phyloP scores from a whole-genome alignment of 805 yeast species.

The Suhomyces kilbournensis region DNA sequence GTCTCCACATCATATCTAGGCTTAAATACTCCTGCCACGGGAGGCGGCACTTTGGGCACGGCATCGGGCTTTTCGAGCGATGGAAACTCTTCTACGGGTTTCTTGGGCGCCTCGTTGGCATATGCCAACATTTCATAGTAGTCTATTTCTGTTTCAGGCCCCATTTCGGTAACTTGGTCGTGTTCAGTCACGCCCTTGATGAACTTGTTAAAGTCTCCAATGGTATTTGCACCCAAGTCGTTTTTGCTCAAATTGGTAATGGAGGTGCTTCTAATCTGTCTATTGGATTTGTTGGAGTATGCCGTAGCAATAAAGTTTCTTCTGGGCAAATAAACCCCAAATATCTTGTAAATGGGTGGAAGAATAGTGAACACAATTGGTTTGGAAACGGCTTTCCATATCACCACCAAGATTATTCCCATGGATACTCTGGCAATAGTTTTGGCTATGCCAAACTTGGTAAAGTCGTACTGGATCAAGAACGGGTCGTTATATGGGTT shows the following conservation, averaged over 20 bases:
- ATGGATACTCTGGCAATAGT: conserved; percentile 48
- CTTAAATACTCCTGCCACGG: conserved; percentile 44
- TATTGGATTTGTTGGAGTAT: conserved; percentile 25
- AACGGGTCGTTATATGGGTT: conserved; percentile 25
- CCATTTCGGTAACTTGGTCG: conserved; percentile 17
- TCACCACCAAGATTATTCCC: conserved; percentile 60
- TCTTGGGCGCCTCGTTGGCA: conserved; percentile 12
- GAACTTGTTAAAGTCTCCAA: conserved; percentile 24
- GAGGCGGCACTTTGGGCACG: conserved; percentile 16
- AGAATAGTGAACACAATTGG: conserved; percentile 57
- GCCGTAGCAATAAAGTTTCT: conserved; percentile 39
- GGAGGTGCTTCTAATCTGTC: conserved; percentile 38
- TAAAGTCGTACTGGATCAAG: conserved; percentile 40
- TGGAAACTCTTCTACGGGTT: conserved; percentile 17
- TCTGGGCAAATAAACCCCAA: conserved; percentile 40
- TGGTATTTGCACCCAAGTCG: conserved; percentile 6
- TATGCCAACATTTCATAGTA: conserved; percentile 40
- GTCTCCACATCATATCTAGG: conserved; percentile 74
- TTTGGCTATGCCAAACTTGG: conserved; percentile 41
- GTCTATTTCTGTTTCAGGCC: conserved; percentile 40
- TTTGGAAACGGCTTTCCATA: conserved; percentile 76
- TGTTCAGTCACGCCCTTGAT: conserved; percentile 22
- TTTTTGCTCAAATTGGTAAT: conserved; percentile 34
- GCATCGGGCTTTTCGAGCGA: conserved; percentile 19
- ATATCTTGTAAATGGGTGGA: conserved; percentile 53